Evolutionary conservation across 305 asterid genomes (phyloP), one percentile per base, ranked within the genome.

Genomic region (Fraxinus platypoda): DNA sequence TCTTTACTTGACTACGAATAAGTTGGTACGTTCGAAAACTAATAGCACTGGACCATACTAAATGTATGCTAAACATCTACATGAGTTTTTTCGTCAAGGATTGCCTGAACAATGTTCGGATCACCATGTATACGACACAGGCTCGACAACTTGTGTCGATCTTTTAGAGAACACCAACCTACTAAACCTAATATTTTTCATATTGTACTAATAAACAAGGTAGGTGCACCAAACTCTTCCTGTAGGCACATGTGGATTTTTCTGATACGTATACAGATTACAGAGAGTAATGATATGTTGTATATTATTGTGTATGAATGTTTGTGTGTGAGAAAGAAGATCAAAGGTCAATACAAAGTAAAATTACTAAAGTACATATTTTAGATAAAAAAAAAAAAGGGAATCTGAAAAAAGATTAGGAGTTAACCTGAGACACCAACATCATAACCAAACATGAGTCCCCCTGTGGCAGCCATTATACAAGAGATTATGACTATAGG

Each of bases 361-460:
- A 11, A 43, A 41, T 11, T 49, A 49, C 8, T 37, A 0, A 49
- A 52, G 23, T n/a, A 5, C 9, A 17, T 5, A 52, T 15, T 46
- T 13, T 13, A 46, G 6, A 46, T 2, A 2, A 0, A 4, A 46
- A 17, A 17, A 12, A 43, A 3, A 15, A 41, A 30, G 0, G 8
- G 3, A 46, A 3, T 46, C 9, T 4, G 25, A 54, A 54, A n/a
- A 17, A 54, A 5, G 25, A 54, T 17, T 54, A 54, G 25, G 9
- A 54, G 64, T 54, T 54, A 54, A 92, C 98, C 99, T 17, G 99
- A 95, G 74, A 94, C 91, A 13, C 99, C 99, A 6, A 95, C 85
- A 33, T 95, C 99, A 26, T 95, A 95, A 25, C 99, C 99, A 23
- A 95, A 95, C 98, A 95, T 95, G 66, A 95, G 94, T 7, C 99